Evolutionary conservation across 78 protist species (phyloP).

Genomic region (Isochrysis galbana): DNA sequence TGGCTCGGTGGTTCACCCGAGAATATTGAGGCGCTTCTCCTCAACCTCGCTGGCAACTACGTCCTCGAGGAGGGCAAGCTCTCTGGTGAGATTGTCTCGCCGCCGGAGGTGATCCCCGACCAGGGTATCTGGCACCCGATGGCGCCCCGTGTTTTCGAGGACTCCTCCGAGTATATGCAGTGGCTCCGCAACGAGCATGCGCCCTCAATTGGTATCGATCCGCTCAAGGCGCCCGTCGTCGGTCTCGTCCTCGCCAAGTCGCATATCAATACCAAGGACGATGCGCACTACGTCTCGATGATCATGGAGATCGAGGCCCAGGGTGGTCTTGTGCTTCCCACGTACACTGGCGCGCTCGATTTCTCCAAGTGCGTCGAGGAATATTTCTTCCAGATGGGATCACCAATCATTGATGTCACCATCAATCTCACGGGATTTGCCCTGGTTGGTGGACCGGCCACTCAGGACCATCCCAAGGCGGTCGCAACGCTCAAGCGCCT

Average conservation of each 20-base stretch:
- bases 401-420: not conserved
- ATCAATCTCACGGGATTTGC: constrained; percentile 62
- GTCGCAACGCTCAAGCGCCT: constrained; percentile 32
- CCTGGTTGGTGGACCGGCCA: constrained; percentile 58
- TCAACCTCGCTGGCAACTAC: constrained; percentile 45
- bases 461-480: constrained; percentile 53
- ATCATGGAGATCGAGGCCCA: constrained; percentile 47
- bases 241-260: constrained; percentile 49
- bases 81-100: not conserved
- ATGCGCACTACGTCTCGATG: constrained; percentile 51
- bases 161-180: not conserved
- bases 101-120: constrained; percentile 43
- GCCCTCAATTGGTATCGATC: not conserved
- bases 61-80: not conserved
- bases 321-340: constrained; percentile 40
- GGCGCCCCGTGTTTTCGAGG: constrained; percentile 44
- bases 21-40: constrained; percentile 50
- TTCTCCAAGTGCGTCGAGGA: constrained; percentile 27
- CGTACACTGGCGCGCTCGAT: constrained; percentile 53
- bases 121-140: constrained; percentile 55
- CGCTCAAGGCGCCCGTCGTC: constrained; percentile 37
- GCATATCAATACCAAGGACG: constrained; percentile 57
- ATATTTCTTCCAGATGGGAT: constrained; percentile 24
- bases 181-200: constrained; percentile 45
- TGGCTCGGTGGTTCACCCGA: constrained; percentile 57